A percentile compares a stretch with the other conserved stretches of the same genome.
phyloP scores from a whole-genome alignment of 2,329 filamentous ascomycete species.

The Neonectria magnoliae region DNA sequence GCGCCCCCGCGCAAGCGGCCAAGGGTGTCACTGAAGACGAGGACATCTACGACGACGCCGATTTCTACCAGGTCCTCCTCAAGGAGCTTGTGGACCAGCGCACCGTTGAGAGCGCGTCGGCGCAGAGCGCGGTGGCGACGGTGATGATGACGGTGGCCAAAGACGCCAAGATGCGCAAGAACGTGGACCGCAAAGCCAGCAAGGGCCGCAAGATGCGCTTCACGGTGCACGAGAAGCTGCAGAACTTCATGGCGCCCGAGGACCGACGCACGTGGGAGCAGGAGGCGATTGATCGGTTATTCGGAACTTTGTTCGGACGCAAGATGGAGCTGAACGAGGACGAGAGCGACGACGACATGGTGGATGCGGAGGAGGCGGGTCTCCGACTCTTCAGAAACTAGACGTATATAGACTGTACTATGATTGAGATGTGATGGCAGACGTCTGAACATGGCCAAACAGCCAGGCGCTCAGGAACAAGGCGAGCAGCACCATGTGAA shows the following conservation, averaged over 20 bases:
- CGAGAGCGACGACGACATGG: slow-evolving; percentile 61
- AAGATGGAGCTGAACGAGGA: slow-evolving; percentile 73
- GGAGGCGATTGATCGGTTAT: slow-evolving; percentile 80
- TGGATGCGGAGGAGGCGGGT: slow-evolving; percentile 63
- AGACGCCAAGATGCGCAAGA: slow-evolving; percentile 82
- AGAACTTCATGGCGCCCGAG: slow-evolving; percentile 97
- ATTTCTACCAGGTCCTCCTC: slow-evolving; percentile 93
- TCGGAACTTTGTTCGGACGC: slow-evolving; percentile 78
- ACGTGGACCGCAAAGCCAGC: slow-evolving; percentile 92
- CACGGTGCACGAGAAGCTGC: slow-evolving; percentile 94
- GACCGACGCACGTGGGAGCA: slow-evolving; percentile 84
- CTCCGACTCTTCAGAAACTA: slow-evolving; percentile 63
- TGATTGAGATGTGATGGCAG: slow-evolving; percentile 16
- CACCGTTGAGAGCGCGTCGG: slow-evolving; percentile 71
- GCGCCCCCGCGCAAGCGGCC: slow-evolving; percentile 75
- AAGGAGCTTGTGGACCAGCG: slow-evolving; percentile 94
- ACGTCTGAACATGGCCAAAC: slow-evolving; percentile 26
- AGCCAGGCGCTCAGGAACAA: slow-evolving; percentile 45
- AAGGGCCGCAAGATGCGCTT: slow-evolving; percentile 95
- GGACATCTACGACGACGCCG: slow-evolving; percentile 87
- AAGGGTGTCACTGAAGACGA: slow-evolving; percentile 66
- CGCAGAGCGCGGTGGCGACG: slow-evolving; percentile 59
- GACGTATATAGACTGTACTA: slow-evolving; percentile 26
- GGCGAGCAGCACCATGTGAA: slow-evolving; percentile 52
- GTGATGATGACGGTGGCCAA: slow-evolving; percentile 74